phyloP scores from a whole-genome alignment of 768 basidiomycete species.

The Mycena floridula region DNA sequence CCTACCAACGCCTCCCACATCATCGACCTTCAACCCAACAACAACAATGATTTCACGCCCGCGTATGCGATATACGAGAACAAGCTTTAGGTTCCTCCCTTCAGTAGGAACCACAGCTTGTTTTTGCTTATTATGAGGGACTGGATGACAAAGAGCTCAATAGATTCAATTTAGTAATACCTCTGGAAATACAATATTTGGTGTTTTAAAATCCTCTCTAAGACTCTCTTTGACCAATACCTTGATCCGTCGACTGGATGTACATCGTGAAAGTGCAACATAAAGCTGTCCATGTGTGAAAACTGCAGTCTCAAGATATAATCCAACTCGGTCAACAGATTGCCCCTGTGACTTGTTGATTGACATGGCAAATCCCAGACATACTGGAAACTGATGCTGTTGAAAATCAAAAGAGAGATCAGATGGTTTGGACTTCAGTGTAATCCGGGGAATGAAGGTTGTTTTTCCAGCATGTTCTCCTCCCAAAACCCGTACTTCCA shows the following conservation, averaged over 20 bases:
- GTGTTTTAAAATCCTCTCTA: conserved; percentile 2
- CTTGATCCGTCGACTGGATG: conserved; percentile 18
- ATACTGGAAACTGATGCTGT: conserved; percentile 35
- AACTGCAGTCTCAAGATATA: conserved; percentile 28
- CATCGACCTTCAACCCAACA: no score
- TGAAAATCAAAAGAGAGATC: conserved; percentile 23
- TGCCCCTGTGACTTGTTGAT: conserved; percentile 48
- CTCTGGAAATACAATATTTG: conserved; percentile 7
- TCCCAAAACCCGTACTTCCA: conserved; percentile 28
- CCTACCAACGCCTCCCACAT: no score
- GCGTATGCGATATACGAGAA: no score
- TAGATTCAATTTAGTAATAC: no score
- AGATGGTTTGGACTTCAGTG: conserved; percentile 17
- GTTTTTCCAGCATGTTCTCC: conserved; percentile 29
- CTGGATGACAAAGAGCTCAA: no score
- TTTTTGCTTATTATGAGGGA: no score
- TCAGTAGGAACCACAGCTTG: no score
- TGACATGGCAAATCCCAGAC: conserved; percentile 38
- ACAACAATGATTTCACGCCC: no score
- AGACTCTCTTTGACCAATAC: conserved; percentile 14
- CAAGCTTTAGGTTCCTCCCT: no score
- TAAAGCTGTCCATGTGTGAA: conserved; percentile 41
- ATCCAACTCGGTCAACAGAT: conserved; percentile 33
- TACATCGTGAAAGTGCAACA: conserved; percentile 32
- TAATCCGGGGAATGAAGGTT: conserved; percentile 34